These are phyloP conservation scores for Skeletonema menzelii DNA, from an alignment of 108 stramenopile species.

Conservation along the genomic window DNA sequence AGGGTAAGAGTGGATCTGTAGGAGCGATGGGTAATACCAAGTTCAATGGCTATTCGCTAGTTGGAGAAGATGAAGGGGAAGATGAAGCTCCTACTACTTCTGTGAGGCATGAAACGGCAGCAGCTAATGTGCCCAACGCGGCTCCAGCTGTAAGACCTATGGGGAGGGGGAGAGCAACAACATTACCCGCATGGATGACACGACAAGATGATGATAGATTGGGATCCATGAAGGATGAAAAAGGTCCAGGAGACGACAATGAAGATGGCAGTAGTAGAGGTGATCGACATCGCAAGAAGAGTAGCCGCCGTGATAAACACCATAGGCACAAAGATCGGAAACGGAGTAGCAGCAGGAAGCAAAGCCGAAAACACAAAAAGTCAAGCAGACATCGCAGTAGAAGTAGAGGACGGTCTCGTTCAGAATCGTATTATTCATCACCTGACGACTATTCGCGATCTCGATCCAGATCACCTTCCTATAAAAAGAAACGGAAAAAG, in stretches of 20 bases:
- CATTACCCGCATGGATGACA: slow-evolving; percentile 74
- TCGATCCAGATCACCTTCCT: slow-evolving; percentile 5
- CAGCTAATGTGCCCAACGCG: too few species aligned
- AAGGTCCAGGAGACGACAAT: not conserved
- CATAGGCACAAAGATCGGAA: slow-evolving; percentile 13
- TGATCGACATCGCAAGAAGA: not conserved
- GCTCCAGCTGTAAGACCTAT: slow-evolving; percentile 31
- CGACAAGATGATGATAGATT: slow-evolving; percentile 20
- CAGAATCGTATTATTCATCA: slow-evolving; percentile 10
- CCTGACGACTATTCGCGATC: not conserved
- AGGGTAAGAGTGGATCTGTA: slow-evolving; percentile 3
- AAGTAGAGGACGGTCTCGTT: not conserved
- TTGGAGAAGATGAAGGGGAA: slow-evolving; percentile 74
- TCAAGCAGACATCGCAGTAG: not conserved
- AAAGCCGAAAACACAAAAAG: slow-evolving; percentile 1
- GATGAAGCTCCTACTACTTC: slow-evolving; percentile 9
- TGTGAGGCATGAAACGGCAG: not conserved
- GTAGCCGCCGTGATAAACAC: slow-evolving; percentile 7
- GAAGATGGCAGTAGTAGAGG: not conserved
- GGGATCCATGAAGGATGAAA: slow-evolving; percentile 11
- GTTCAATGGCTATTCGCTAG: slow-evolving; percentile 64
- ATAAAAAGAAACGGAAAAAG: slow-evolving; percentile 5
- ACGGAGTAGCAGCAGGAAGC: not conserved
- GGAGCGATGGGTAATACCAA: slow-evolving; percentile 3
- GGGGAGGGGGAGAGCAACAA: slow-evolving; percentile 64